Base-by-base conservation (phyloP, 78 protist genomes). In the Dictyostelium purpureum region DNA sequence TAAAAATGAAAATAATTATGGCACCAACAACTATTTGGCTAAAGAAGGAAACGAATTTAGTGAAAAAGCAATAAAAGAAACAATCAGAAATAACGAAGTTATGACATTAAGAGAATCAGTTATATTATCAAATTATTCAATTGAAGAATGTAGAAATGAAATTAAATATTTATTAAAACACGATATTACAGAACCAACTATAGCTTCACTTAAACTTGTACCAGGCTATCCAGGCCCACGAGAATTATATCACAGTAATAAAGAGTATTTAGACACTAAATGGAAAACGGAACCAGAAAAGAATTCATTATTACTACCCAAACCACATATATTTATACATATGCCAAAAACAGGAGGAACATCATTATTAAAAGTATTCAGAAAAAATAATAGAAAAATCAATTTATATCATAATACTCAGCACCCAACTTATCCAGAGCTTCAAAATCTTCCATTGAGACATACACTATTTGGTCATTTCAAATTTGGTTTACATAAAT, bases 401-500 rank as follows among this genome's bases (percentile, higher is more conserved):
- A 71, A 45, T 45, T 40, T 43, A 0, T 45, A 35, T 47, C 79
- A 71, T 45, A 26, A 16, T 16, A 21, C 19, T 9, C 12, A 6
- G 14, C 59, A 45, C 28, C 79, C 79, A 45, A 16, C 2, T 28
- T 28, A 12, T 16, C 4, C 18, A 45, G 79, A 71, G 2, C 14
- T 45, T 28, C n/a, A 42, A 45, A 28, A 33, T 14, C 10, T 71
- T 3, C 18, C 28, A 14, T n/a, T 35, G 14, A 71, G 45, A 28
- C 31, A 38, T 28, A 6, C 47, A 35, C 21, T 82, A 37, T 57
- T 82, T 37, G 90, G 90, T 40, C 90, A 82, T 82, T 70, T 70
- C 24, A 71, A 74, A 28, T 82, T 52, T 71, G 90, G 90, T 19
- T n/a, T 82, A 2, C 90, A 82, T 67, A 35, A 33, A 16, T 81